Evolutionary conservation across 208 protist species (phyloP).

Genomic region (Leishmania guyanensis): DNA sequence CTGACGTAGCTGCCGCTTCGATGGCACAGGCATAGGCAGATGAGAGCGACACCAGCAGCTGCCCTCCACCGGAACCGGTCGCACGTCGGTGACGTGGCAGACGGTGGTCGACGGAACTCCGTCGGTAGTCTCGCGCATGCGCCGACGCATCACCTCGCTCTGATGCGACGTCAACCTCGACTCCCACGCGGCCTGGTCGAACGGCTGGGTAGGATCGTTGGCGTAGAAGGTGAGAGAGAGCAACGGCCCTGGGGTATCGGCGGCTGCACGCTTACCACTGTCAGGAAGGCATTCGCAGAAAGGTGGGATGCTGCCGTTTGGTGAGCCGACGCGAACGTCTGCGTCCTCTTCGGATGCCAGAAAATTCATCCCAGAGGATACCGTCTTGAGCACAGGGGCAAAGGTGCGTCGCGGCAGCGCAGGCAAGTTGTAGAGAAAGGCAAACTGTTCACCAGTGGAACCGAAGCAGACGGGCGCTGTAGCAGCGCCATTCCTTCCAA

Average conservation of each 20-base stretch:
- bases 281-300: constrained; percentile 19
- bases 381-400: neutral
- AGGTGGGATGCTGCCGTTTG: constrained; percentile 2
- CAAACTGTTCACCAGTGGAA: constrained; percentile 52
- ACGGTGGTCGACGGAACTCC: constrained; percentile 21
- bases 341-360: constrained; percentile 3
- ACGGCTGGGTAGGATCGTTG: constrained; percentile 47
- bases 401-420: constrained; percentile 17
- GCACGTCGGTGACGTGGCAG: constrained; percentile 43
- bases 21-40: constrained; percentile 47
- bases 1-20: constrained; percentile 46
- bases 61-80: constrained; percentile 50
- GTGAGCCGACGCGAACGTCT: neutral
- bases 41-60: constrained; percentile 52
- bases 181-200: constrained; percentile 47
- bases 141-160: constrained; percentile 31
- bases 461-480: constrained; percentile 36
- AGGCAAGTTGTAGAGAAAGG: constrained; percentile 47
- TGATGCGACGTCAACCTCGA: constrained; percentile 28
- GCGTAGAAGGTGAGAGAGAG: constrained; percentile 71
- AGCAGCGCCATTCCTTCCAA: neutral
- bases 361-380: neutral
- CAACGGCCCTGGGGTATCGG: constrained; percentile 36
- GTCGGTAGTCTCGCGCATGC: constrained; percentile 18
- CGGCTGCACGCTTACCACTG: neutral